Evolutionary conservation across 371 early-diverging fungal genomes (phyloP), one percentile per base, ranked within the genome.

Genomic region (Zancudomyces culisetae): DNA sequence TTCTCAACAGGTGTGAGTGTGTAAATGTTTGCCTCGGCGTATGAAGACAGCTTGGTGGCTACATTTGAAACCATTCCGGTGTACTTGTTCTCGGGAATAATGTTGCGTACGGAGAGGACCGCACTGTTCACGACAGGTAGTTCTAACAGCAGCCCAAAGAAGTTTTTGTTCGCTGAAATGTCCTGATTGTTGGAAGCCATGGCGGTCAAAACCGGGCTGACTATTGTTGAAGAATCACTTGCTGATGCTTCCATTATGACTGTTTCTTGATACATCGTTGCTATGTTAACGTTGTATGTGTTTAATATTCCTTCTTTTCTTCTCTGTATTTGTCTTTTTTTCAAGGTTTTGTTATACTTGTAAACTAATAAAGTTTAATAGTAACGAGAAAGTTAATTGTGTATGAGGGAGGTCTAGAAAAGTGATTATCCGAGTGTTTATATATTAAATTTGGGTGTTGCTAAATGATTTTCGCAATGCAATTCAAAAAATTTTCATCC

Each of bases 61-160:
- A 54, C 56, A 43, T 57, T 40, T 47, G 66, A 57, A 26, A 65
- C 58, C 1, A 62, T 53, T 26, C 30, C 43, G 20, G 62, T 65
- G 58, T 73, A 60, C 22, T 60, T 67, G 61, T 70, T 73, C 51
- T 72, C 66, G 40, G 68, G 72, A 43, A 76, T 77, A 47, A 73
- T 71, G 15, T 66, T 60, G 52, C 70, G 68, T 27, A 73, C 60
- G 50, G 71, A 70, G 12, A 62, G 56, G 43, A 76, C 66, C 2
- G 73, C 56, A 51, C 78, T 76, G 49, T 70, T 72, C 42, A 81
- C 63, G 49, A 81, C 23, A 13, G 81, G 81, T 27, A 81, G 59
- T 49, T 75, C 65, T 28, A 62, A 61, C 48, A 82, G 72, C 18
- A 77, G 73, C 42, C 61, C 64, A 48, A 65, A 65, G 21, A 65